Conservation (phyloP, 805 yeast genomes). For the Ogataea paradorogensis region DNA sequence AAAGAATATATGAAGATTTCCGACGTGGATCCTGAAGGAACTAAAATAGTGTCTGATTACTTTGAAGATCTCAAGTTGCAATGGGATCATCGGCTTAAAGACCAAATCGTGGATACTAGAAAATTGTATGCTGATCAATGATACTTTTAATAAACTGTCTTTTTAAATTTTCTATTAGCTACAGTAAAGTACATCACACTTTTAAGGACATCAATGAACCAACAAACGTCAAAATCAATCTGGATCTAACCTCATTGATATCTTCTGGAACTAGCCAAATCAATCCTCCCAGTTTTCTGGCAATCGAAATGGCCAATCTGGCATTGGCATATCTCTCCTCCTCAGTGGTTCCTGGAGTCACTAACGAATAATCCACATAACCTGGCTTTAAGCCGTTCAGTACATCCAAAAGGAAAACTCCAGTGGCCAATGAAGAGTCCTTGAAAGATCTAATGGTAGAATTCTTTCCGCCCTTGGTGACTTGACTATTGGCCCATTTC, state of each 20-base stretch:
- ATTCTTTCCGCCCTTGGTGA: slow-evolving; percentile 76
- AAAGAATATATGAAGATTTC: slow-evolving; percentile 54
- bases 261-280: slow-evolving; percentile 99
- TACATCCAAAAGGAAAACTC: slow-evolving; percentile 83
- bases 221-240: slow-evolving; percentile 89
- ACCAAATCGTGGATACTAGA: slow-evolving; percentile 53
- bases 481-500: slow-evolving; percentile 91
- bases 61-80: slow-evolving; percentile 52
- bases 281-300: slow-evolving; percentile 95
- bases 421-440: slow-evolving; percentile 73
- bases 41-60: slow-evolving; percentile 62
- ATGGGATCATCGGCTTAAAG: slow-evolving; percentile 74
- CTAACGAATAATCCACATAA: slow-evolving; percentile 93
- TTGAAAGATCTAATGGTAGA: slow-evolving; percentile 77
- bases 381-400: slow-evolving; percentile 95
- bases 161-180: slow-evolving; percentile 2
- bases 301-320: slow-evolving; percentile 94
- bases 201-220: slow-evolving; percentile 87
- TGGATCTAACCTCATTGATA: slow-evolving; percentile 90
- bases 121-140: slow-evolving; percentile 14
- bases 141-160: neutral
- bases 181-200: slow-evolving; percentile 9
- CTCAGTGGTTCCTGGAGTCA: slow-evolving; percentile 70
- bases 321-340: slow-evolving; percentile 94
- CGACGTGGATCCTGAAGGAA: slow-evolving; percentile 58